A percentile compares a stretch with the other conserved stretches of the same genome.
These are phyloP conservation scores for Bremia lactucae DNA, from an alignment of 352 stramenopile genomes.

Conservation along the genomic window DNA sequence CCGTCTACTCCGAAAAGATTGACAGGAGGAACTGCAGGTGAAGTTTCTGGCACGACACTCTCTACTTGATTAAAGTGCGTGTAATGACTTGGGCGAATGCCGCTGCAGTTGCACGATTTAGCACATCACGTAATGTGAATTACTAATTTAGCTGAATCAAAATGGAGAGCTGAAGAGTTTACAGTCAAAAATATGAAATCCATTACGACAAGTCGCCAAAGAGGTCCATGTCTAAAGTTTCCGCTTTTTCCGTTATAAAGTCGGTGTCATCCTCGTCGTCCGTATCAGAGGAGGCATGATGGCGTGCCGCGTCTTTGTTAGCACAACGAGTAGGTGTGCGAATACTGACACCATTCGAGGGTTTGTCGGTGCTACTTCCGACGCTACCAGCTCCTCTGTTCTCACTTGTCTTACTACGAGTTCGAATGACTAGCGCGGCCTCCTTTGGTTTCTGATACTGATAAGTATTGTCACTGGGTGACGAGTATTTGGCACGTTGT, in stretches of 20 bases:
- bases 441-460: slow-evolving; percentile 71
- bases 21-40: no score
- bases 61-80: background rate
- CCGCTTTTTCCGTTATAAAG: slow-evolving; percentile 29
- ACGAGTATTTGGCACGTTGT: slow-evolving; percentile 34
- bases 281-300: slow-evolving; percentile 46
- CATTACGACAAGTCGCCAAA: slow-evolving; percentile 26
- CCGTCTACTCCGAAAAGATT: slow-evolving; percentile 1
- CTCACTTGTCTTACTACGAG: slow-evolving; percentile 51
- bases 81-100: slow-evolving; percentile 10
- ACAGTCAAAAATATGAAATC: no score
- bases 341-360: slow-evolving; percentile 47
- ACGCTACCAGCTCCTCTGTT: slow-evolving; percentile 35
- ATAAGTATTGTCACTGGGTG: slow-evolving; percentile 33
- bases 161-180: no score
- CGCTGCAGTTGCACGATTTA: slow-evolving; percentile 1
- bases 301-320: slow-evolving; percentile 12
- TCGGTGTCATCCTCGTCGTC: slow-evolving; percentile 65
- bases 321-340: slow-evolving; percentile 24
- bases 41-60: background rate
- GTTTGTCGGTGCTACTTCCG: slow-evolving; percentile 40
- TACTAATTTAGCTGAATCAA: no score
- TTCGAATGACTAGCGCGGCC: slow-evolving; percentile 67
- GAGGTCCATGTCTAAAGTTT: slow-evolving; percentile 34
- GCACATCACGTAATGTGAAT: no score